These are phyloP conservation scores for Pseudonitzschia multistriata DNA, from an alignment of 108 stramenopile genomes.

Conservation along the genomic window DNA sequence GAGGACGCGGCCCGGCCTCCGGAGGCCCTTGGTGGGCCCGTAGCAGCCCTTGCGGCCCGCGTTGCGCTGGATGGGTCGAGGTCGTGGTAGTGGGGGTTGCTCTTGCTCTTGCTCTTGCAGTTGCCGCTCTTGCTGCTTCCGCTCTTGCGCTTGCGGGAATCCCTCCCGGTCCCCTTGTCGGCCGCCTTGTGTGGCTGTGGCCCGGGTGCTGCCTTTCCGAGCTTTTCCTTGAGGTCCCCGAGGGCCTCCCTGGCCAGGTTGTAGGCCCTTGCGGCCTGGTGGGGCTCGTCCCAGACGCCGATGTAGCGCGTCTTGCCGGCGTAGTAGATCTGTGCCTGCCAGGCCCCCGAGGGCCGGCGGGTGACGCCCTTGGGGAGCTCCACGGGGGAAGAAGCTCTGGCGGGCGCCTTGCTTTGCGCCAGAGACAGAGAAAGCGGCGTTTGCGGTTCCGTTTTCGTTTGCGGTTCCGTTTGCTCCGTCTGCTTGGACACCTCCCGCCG, in stretches of 20 bases:
- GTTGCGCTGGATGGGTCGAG: neutral
- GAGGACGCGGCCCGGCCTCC: too few species aligned
- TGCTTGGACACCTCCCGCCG: neutral
- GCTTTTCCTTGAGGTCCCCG: conserved; percentile 1
- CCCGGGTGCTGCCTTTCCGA: too few species aligned
- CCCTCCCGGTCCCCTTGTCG: neutral
- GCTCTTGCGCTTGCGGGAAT: neutral
- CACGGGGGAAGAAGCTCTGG: neutral
- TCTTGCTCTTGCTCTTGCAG: neutral
- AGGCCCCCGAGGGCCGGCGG: conserved; percentile 15
- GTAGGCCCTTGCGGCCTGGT: conserved; percentile 3
- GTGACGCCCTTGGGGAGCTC: conserved; percentile 14
- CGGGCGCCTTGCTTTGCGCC: neutral
- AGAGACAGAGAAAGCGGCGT: neutral
- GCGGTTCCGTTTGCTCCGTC: neutral
- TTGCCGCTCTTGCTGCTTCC: neutral
- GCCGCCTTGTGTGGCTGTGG: too few species aligned
- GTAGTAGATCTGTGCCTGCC: conserved; percentile 19
- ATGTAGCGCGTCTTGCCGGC: conserved; percentile 16
- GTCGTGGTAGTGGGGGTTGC: neutral
- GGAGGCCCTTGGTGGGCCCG: neutral
- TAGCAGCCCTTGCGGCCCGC: neutral
- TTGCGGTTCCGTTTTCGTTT: neutral
- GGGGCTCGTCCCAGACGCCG: neutral
- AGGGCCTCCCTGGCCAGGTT: neutral